Percentiles rank a stretch among this genome's conserved stretches.
Conservation (phyloP, 2,329 filamentous ascomycete species). For the Xylariaceae sp. region DNA sequence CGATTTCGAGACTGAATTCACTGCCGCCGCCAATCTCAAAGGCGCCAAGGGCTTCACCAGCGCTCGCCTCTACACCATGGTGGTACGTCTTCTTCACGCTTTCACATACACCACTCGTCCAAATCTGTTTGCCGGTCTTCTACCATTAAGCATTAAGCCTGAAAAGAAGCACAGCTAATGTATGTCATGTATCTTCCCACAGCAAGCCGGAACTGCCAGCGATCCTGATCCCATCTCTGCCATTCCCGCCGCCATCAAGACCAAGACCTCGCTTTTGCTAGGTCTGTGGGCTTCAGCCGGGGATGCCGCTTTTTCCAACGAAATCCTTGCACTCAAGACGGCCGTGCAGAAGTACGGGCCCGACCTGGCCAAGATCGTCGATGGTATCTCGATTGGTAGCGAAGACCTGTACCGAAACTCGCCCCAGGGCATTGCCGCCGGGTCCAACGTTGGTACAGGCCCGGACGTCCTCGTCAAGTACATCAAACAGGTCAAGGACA, state of each 20-base stretch:
- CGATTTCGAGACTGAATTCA: conserved; percentile 68
- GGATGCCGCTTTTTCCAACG: conserved; percentile 58
- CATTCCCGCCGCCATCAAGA: conserved; percentile 73
- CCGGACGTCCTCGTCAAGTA: conserved; percentile 61
- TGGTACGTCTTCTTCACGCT: conserved; percentile 37
- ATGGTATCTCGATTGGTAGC: conserved; percentile 77
- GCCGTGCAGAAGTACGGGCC: conserved; percentile 65
- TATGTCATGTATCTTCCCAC: conserved; percentile 2
- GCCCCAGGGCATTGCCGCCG: conserved; percentile 58
- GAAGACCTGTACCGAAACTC: conserved; percentile 83
- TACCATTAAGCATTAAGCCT: too few species aligned
- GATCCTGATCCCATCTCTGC: conserved; percentile 37
- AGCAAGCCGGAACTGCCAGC: conserved; percentile 61
- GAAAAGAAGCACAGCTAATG: too few species aligned
- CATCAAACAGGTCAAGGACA: conserved; percentile 61
- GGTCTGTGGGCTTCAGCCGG: conserved; percentile 78
- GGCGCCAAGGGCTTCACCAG: conserved; percentile 62
- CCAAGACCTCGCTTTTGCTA: conserved; percentile 71
- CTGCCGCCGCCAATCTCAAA: conserved; percentile 55
- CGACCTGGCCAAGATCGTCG: conserved; percentile 60
- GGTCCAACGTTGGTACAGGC: conserved; percentile 56
- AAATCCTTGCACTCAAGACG: conserved; percentile 64
- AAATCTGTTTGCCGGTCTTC: background rate
- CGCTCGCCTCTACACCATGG: conserved; percentile 70
- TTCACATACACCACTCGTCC: background rate